Evolutionary conservation across 768 basidiomycete genomes (phyloP).

Genomic region (Russula olivacea): DNA sequence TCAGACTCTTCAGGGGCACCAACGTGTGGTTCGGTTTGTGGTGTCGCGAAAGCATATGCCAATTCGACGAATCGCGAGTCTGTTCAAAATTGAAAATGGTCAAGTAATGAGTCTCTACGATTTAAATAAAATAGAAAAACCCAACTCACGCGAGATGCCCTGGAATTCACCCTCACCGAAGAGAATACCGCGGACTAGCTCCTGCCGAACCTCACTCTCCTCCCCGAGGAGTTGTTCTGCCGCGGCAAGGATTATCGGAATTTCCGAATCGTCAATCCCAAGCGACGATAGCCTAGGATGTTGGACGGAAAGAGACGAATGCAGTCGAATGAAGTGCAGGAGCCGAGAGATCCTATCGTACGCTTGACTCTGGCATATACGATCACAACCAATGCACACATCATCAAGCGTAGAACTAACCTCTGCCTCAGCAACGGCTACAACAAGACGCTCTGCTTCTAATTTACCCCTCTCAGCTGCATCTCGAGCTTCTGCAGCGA

Average conservation of each 20-base stretch:
- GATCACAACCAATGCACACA: not conserved
- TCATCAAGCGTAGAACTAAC: constrained; percentile 35
- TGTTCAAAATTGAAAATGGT: constrained; percentile 29
- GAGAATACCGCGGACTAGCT: constrained; percentile 50
- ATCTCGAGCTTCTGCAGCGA: constrained; percentile 49
- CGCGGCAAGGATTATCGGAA: constrained; percentile 47
- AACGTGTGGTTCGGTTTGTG: constrained; percentile 29
- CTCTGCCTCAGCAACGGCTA: constrained; percentile 53
- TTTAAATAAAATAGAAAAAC: not conserved
- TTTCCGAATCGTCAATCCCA: constrained; percentile 47
- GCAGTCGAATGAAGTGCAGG: constrained; percentile 55
- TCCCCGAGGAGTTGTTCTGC: constrained; percentile 52
- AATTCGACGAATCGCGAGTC: constrained; percentile 60
- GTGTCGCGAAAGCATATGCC: constrained; percentile 46
- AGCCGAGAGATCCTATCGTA: constrained; percentile 44
- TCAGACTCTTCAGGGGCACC: constrained; percentile 2
- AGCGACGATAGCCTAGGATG: constrained; percentile 40
- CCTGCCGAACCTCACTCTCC: constrained; percentile 45
- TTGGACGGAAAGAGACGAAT: constrained; percentile 42
- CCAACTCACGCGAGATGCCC: constrained; percentile 55
- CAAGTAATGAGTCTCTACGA: constrained; percentile 5
- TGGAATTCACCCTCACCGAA: constrained; percentile 53
- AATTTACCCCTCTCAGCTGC: constrained; percentile 51
- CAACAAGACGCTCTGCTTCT: constrained; percentile 49
- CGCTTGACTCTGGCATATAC: constrained; percentile 37